Evolutionary conservation across 2,329 filamentous ascomycete genomes (phyloP).

Genomic region (Endoconidiophora laricicola): DNA sequence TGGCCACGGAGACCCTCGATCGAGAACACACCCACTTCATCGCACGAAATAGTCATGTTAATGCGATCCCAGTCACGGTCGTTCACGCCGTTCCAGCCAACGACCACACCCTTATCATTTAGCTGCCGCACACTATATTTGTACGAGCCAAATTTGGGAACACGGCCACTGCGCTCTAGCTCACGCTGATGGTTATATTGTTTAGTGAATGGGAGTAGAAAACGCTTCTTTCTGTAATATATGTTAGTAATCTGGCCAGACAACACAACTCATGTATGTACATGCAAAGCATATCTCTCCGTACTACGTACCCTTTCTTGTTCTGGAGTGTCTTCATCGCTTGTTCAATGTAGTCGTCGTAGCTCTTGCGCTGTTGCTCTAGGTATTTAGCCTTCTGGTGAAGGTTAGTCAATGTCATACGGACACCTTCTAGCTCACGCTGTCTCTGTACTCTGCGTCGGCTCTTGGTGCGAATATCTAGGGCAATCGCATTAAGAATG

Average conservation of each 20-base stretch:
- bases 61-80: slow-evolving; percentile 80
- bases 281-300: slow-evolving; percentile 9
- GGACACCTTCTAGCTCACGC: slow-evolving; percentile 72
- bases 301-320: slow-evolving; percentile 59
- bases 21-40: slow-evolving; percentile 85
- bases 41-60: slow-evolving; percentile 85
- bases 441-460: slow-evolving; percentile 80
- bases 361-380: slow-evolving; percentile 88
- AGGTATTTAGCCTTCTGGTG: slow-evolving; percentile 82
- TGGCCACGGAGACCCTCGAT: slow-evolving; percentile 81
- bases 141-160: slow-evolving; percentile 94
- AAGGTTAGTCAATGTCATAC: slow-evolving; percentile 56
- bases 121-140: slow-evolving; percentile 88
- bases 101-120: slow-evolving; percentile 82
- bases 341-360: slow-evolving; percentile 98
- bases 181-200: slow-evolving; percentile 98
- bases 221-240: slow-evolving; percentile 57
- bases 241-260: slow-evolving; percentile 10
- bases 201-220: slow-evolving; percentile 90
- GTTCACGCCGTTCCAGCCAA: slow-evolving; percentile 72
- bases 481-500: slow-evolving; percentile 88
- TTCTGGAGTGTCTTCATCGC: slow-evolving; percentile 94
- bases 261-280: neutral
- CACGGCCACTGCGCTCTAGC: slow-evolving; percentile 76
- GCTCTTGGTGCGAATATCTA: slow-evolving; percentile 95